phyloP scores from a whole-genome alignment of 768 basidiomycete species.

The Naganishia vaughanmartiniae region DNA sequence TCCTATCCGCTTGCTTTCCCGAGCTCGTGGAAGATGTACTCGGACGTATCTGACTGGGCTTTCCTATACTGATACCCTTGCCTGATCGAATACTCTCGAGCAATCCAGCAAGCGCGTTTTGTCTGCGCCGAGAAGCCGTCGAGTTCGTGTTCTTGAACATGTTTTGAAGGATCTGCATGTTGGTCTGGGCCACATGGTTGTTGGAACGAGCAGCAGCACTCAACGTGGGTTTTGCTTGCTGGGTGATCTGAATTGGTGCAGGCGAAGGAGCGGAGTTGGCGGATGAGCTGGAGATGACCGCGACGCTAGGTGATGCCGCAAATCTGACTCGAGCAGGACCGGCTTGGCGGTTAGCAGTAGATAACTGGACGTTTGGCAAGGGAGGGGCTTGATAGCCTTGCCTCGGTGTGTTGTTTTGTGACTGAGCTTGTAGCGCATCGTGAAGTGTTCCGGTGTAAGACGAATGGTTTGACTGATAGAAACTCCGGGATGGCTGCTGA shows the following conservation, averaged over 20 bases:
- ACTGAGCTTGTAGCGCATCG: slow-evolving; percentile 10
- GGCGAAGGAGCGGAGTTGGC: not conserved
- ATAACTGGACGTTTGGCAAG: not conserved
- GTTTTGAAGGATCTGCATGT: slow-evolving; percentile 21
- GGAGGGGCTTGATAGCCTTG: slow-evolving; percentile 13
- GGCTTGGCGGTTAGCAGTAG: not conserved
- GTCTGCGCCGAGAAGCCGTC: slow-evolving; percentile 7
- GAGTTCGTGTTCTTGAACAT: slow-evolving; percentile 23
- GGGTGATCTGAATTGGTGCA: not conserved
- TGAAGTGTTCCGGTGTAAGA: slow-evolving; percentile 10
- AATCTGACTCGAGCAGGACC: slow-evolving; percentile 13
- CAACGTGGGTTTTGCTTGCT: not conserved
- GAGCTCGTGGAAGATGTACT: not conserved
- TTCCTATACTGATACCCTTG: slow-evolving; percentile 20
- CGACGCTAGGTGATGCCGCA: slow-evolving; percentile 1
- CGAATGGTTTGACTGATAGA: not conserved
- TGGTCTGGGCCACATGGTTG: slow-evolving; percentile 7
- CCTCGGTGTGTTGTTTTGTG: not conserved
- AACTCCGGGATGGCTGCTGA: not conserved
- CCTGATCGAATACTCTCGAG: slow-evolving; percentile 20
- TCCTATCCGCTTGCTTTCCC: not conserved
- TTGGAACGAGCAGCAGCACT: not conserved
- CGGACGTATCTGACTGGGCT: slow-evolving; percentile 12
- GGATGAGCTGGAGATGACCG: not conserved
- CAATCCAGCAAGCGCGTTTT: slow-evolving; percentile 13